Conservation (phyloP, 139 green algal species). For the Ettlia oleoabundans region DNA sequence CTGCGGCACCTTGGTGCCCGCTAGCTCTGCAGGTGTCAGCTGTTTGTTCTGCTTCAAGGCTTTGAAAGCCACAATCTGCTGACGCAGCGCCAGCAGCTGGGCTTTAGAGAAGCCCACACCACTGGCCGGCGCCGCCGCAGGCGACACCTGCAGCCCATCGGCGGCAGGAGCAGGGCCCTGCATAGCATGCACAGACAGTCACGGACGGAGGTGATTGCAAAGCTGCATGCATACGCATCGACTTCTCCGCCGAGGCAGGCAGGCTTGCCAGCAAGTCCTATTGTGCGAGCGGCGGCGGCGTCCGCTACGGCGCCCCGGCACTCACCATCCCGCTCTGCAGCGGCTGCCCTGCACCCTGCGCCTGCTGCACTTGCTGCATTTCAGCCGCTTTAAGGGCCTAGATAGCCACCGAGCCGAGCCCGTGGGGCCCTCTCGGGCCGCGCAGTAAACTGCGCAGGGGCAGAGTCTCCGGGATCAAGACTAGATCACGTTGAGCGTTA, state of each 20-base stretch:
- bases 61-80: conserved; percentile 66
- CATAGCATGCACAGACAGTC: neutral
- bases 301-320: neutral
- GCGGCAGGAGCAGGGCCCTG: neutral
- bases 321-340: neutral
- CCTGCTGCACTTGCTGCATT: neutral
- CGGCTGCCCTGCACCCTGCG: neutral
- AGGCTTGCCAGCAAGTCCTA: too few relatives aligned
- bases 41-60: conserved; percentile 38
- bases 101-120: conserved; percentile 49
- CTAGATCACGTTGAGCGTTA: too few relatives aligned
- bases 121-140: neutral
- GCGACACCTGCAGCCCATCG: neutral
- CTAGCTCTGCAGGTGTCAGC: conserved; percentile 37
- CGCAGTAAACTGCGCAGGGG: too few relatives aligned
- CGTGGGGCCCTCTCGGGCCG: too few relatives aligned
- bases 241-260: too few relatives aligned
- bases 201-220: too few relatives aligned
- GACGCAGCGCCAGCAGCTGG: conserved; percentile 54
- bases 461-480: too few relatives aligned
- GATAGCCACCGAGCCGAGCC: too few relatives aligned
- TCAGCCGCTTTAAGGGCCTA: neutral
- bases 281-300: neutral
- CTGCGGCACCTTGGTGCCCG: conserved; percentile 23
- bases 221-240: too few relatives aligned